phyloP scores from a whole-genome alignment of 2,329 filamentous ascomycete species.

The Orbilia brochopaga region DNA sequence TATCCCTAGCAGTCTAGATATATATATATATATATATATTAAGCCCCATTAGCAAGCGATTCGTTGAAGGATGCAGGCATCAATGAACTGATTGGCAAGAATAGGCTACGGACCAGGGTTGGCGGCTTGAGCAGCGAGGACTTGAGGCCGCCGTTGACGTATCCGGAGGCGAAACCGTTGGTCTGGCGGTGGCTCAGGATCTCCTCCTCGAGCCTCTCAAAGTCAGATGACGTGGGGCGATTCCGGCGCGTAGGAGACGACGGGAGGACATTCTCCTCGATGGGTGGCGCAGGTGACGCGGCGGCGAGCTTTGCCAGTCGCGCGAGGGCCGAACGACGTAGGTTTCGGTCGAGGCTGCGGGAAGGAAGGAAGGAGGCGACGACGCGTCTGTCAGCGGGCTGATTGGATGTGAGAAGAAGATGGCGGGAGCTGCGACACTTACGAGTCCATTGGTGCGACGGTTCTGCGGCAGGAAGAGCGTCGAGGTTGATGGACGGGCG shows the following conservation, averaged over 20 bases:
- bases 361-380: no score
- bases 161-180: constrained; percentile 13
- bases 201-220: constrained; percentile 42
- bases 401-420: neutral
- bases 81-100: neutral
- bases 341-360: constrained; percentile 35
- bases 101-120: constrained; percentile 17
- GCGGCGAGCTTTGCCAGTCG: constrained; percentile 45
- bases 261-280: constrained; percentile 26
- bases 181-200: constrained; percentile 20
- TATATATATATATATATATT: neutral
- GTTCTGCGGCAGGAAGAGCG: constrained; percentile 21
- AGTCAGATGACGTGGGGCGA: constrained; percentile 27
- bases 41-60: neutral
- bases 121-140: constrained; percentile 25
- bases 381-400: neutral
- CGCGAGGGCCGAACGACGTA: constrained; percentile 42
- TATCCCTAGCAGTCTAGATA: constrained; percentile 78
- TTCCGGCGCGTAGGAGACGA: constrained; percentile 41
- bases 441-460: constrained; percentile 43
- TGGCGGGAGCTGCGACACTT: constrained; percentile 6
- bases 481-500: constrained; percentile 10
- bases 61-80: no score
- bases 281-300: constrained; percentile 34
- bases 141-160: constrained; percentile 29